Base-by-base conservation (phyloP, 1,284 basidiomycete genomes). In the Microbotryum violaceum region DNA sequence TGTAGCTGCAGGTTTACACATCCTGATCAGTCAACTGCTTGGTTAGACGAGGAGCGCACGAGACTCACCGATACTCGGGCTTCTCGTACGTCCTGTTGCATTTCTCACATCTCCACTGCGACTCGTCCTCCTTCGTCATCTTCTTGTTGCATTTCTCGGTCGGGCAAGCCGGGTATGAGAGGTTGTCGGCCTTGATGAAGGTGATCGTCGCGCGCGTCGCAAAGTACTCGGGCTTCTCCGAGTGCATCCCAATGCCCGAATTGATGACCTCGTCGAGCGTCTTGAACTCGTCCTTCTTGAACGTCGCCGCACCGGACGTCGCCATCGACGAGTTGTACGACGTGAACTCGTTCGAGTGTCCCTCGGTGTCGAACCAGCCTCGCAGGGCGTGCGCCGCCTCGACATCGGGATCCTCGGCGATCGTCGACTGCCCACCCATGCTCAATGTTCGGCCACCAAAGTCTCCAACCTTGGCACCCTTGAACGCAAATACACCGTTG, bases 401-500 rank as follows among this genome's bases (percentile, higher is more conserved):
- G 29, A 93, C 88, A 68, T 97, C 91, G 4, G 94, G 94, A 71
- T 93, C 88, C 71, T 91, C 74, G 10, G 82, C 77, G 84, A 97
- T 88, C 27, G 84, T 83, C 57, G 83, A 83, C 9, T 80, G 80
- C 67, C 81, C 82, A 64, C 82, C 77, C 80, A 84, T 83, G 27
- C 89, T 91, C 50, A 97, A 80, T 1, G 82, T 87, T 58, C 89
- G 83, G 81, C 93, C 94, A 71, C 88, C 88, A 75, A 90, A 99
- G 70, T 97, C 94, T 48, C 91, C 86, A 48, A 98, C 91, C 77
- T 88, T 93, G 71, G 91, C 90, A 25, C 91, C 89, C 78, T 96
- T 97, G 82, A 96, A 91, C 3, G 93, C 94, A 64, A 92, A 81
- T 23, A 96, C 84, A 18, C 63, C 61, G 25, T 58, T 42, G 16